Evolutionary conservation across 768 basidiomycete species (phyloP).

Genomic region (Wakefieldia striispora): DNA sequence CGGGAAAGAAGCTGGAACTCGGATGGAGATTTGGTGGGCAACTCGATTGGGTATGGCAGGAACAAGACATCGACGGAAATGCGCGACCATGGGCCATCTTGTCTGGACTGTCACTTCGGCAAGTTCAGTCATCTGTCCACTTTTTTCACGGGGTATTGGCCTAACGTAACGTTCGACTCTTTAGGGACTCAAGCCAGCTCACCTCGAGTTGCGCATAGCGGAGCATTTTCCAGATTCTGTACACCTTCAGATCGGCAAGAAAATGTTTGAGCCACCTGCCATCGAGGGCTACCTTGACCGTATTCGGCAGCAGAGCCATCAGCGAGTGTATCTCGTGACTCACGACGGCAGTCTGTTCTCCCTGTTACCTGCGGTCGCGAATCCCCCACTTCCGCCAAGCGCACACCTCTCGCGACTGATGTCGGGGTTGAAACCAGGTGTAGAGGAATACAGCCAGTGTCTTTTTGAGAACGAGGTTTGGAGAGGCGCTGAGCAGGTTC

Average conservation of each 20-base stretch:
- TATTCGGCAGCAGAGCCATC: slow-evolving; percentile 55
- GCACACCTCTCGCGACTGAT: slow-evolving; percentile 33
- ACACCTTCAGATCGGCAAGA: slow-evolving; percentile 39
- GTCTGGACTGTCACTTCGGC: slow-evolving; percentile 69
- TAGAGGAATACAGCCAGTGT: slow-evolving; percentile 28
- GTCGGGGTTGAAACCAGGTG: slow-evolving; percentile 26
- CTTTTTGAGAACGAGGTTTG: slow-evolving; percentile 53
- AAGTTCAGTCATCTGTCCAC: slow-evolving; percentile 43
- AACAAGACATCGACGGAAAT: slow-evolving; percentile 61
- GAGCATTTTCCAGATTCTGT: slow-evolving; percentile 59
- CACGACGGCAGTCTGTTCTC: slow-evolving; percentile 76
- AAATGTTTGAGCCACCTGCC: slow-evolving; percentile 70
- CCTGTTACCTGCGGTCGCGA: slow-evolving; percentile 47
- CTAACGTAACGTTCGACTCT: slow-evolving; percentile 5
- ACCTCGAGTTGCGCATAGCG: slow-evolving; percentile 72
- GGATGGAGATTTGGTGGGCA: slow-evolving; percentile 75
- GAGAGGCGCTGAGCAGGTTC: slow-evolving; percentile 63
- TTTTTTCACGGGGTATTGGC: slow-evolving; percentile 3
- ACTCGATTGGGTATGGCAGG: slow-evolving; percentile 85
- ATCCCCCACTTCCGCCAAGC: slow-evolving; percentile 72
- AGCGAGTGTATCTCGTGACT: slow-evolving; percentile 65
- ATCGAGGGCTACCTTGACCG: slow-evolving; percentile 87
- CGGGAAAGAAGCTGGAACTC: slow-evolving; percentile 63
- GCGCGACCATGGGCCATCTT: slow-evolving; percentile 70
- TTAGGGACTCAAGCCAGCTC: slow-evolving; percentile 43